Conservation (phyloP, 1,284 basidiomycete genomes). For the Sutorius eximius region DNA sequence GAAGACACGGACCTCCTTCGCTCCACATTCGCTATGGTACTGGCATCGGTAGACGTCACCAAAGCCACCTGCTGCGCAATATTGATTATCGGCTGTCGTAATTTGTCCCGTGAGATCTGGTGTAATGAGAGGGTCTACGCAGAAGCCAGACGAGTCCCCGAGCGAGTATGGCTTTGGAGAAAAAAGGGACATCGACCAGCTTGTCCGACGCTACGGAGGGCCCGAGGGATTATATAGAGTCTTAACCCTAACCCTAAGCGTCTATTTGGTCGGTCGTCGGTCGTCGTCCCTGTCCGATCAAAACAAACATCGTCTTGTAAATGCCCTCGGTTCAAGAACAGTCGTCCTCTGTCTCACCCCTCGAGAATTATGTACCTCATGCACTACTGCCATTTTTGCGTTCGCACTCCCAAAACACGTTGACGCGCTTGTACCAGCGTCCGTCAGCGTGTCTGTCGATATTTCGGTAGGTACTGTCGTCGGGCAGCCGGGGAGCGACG, state of each 20-base stretch:
- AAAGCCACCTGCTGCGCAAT: slow-evolving; percentile 4
- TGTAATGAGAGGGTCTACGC: not conserved
- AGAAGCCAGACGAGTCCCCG: not conserved
- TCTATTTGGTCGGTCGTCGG: not conserved
- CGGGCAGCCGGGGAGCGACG: not conserved
- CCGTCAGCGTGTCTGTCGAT: slow-evolving; percentile 94
- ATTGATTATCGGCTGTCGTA: not conserved
- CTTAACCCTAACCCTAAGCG: slow-evolving; percentile 16
- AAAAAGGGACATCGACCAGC: not conserved
- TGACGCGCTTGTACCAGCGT: slow-evolving; percentile 83
- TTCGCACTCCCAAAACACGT: slow-evolving; percentile 79
- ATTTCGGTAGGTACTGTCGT: slow-evolving; percentile 59
- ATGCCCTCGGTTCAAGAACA: slow-evolving; percentile 29
- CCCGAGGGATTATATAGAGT: not conserved
- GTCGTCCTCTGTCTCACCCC: slow-evolving; percentile 8
- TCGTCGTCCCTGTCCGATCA: no score
- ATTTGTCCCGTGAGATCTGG: slow-evolving; percentile 9
- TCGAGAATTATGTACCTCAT: slow-evolving; percentile 46
- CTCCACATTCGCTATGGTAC: not conserved
- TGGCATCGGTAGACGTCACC: slow-evolving; percentile 9
- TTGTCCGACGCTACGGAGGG: not conserved
- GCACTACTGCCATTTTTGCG: slow-evolving; percentile 82
- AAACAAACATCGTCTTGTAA: not conserved
- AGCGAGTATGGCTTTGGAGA: not conserved
- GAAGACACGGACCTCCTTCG: not conserved